Evolutionary conservation across 768 basidiomycete species (phyloP), one percentile per base, ranked within the genome.

Genomic region (Floccularia luteovirens): DNA sequence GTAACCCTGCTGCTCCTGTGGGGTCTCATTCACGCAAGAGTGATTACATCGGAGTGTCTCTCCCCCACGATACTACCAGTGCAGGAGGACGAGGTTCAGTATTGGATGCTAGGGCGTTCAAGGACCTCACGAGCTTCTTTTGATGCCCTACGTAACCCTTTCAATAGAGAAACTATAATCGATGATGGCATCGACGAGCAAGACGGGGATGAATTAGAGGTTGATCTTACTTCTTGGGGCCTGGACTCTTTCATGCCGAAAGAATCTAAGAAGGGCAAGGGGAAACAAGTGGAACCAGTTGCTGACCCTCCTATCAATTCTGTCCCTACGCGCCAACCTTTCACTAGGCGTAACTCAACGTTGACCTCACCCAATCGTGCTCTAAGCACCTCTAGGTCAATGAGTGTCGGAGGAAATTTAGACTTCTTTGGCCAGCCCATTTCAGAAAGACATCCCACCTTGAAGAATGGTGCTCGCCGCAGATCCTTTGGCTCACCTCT

Each of bases 221-320:
- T 89, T 20, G 87, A 89, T 59, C 66, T 90, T 42, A 69, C 81
- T 2, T 89, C 86, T 13, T 91, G 86, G 88, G 89, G 89, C 2
- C 67, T 91, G 19, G 82, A 88, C 43, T 72, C 77, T 4, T 79
- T 88, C 60, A 77, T 87, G 45, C 70, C 77, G 1, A 82, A 84
- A 48, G 77, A 82, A 48, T 55, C 54, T n/a, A 52, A 51, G 13
- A 71, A 68, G 45, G 59, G 56, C 14, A 71, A 66, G 44, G 63
- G 58, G n/a, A 69, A 73, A 60, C 50, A 74, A 53, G 52, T 51
- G 20, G 32, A 34, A 16, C 42, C 44, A 17, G 43, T 47, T 22
- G 70, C 47, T 56, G 70, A 53, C 48, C 66, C 66, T 42, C 51
- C 60, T 33, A 52, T 67, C 33, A 58, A 57, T 28, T 63, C 67